These are phyloP conservation scores for Diversispora epigaea DNA, from an alignment of 192 early-diverging fungal species.

Conservation along the genomic window DNA sequence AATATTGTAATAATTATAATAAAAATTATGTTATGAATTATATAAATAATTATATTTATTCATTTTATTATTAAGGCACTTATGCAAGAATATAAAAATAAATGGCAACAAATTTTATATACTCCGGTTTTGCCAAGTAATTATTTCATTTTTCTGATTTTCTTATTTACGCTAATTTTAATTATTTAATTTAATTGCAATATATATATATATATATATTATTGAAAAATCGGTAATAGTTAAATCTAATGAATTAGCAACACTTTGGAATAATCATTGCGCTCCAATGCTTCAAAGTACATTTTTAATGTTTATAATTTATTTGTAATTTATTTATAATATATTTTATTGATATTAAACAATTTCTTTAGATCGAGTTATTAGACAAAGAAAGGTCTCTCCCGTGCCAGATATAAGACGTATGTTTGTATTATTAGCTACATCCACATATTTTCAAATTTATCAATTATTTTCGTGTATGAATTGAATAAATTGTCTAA, in stretches of 20 bases:
- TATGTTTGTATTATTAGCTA: too few species aligned
- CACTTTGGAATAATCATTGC: constrained; percentile 20
- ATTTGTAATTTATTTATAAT: too few species aligned
- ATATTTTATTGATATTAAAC: too few species aligned
- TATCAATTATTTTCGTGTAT: too few species aligned
- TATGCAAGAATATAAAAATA: background rate
- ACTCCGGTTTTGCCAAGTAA: constrained; percentile 4
- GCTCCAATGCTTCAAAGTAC: constrained; percentile 27
- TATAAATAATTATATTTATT: too few species aligned
- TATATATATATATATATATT: background rate
- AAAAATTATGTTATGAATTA: too few species aligned
- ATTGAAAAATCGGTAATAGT: background rate
- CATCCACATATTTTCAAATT: too few species aligned
- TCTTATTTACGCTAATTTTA: background rate
- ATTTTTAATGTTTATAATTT: background rate
- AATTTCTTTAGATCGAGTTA: too few species aligned
- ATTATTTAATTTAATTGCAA: background rate
- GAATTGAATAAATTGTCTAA: background rate
- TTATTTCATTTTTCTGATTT: background rate
- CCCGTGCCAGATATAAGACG: too few species aligned
- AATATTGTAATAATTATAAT: too few species aligned
- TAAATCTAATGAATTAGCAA: background rate
- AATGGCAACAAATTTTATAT: background rate
- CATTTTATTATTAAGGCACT: background rate
- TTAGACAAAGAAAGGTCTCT: too few species aligned